phyloP scores from a whole-genome alignment of 768 basidiomycete species.

The Calvatia gigantea region DNA sequence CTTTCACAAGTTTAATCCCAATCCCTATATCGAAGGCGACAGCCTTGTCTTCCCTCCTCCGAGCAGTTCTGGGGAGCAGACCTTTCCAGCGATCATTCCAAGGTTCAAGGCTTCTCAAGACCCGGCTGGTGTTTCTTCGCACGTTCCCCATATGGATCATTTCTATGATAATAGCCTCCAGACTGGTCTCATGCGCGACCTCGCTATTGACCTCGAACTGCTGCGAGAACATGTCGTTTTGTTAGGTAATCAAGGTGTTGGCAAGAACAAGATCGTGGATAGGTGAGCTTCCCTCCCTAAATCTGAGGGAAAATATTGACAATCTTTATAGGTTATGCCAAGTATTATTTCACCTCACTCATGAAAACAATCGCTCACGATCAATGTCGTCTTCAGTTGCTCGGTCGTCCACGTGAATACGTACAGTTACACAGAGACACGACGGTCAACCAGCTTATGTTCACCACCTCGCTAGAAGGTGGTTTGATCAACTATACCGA shows the following conservation, averaged over 20 bases:
- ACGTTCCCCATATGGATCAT: constrained; percentile 66
- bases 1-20: constrained; percentile 42
- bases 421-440: constrained; percentile 70
- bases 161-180: constrained; percentile 71
- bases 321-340: constrained; percentile 62
- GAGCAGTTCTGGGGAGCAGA: constrained; percentile 28
- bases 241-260: constrained; percentile 70
- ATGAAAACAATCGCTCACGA: neutral
- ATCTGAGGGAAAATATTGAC: constrained; percentile 6
- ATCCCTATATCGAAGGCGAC: constrained; percentile 35
- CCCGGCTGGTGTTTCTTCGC: constrained; percentile 49
- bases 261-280: constrained; percentile 70
- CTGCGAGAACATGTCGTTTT: constrained; percentile 63
- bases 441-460: constrained; percentile 70
- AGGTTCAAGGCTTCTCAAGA: constrained; percentile 48
- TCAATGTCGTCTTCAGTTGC: constrained; percentile 34
- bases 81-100: constrained; percentile 37
- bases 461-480: constrained; percentile 55
- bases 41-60: constrained; percentile 45
- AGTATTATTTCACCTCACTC: constrained; percentile 26
- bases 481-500: constrained; percentile 60
- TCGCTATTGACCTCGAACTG: constrained; percentile 60
- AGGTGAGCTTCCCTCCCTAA: constrained; percentile 30
- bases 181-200: constrained; percentile 61
- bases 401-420: constrained; percentile 63